Evolutionary conservation across 78 protist genomes (phyloP), one percentile per base, ranked within the genome.

Genomic region (Tieghemostelium lacteum): DNA sequence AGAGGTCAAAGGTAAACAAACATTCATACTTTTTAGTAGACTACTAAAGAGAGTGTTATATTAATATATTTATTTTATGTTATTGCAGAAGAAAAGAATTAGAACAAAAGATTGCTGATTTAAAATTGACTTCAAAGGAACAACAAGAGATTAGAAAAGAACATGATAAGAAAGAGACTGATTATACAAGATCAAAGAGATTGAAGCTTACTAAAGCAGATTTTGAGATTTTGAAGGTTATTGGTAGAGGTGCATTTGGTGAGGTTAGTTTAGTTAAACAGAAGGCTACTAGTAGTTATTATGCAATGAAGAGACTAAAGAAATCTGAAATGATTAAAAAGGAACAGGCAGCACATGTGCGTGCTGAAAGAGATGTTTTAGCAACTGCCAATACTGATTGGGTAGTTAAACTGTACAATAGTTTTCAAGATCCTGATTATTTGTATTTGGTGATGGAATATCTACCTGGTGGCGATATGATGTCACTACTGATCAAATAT

Each of bases 391-490:
- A 87, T 33, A 94, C 73, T 26, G 80, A 86, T 52, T 83, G 95
- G 92, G 91, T 86, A 0, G 86, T 77, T 0, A 50, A 83, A 31
- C 33, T 92, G 0, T 92, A 74, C 60, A 86, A 62, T 28, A 66
- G 80, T 3, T 86, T 92, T 24, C 93, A 93, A 85, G 97, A 95
- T 61, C 83, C 72, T 2, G 26, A 55, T n/a, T 88, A 65, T 31
- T 62, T 95, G n/a, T 95, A 95, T 22, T 62, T 95, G 54, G 63
- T 95, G 57, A 94, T 92, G 95, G 97, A 94, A 36, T 93, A 66
- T 70, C 36, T 93, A 20, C 96, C 95, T 19, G 97, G 97, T 17
- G 97, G 97, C 8, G 97, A 95, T 67, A 74, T 96, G 95, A 95
- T 92, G 96, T 73, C 97, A 14, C 77, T 85, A 14, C 62, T 97